Base-by-base conservation (phyloP, 176 grass and related monocot genomes). In the Metroxylon sagu region DNA sequence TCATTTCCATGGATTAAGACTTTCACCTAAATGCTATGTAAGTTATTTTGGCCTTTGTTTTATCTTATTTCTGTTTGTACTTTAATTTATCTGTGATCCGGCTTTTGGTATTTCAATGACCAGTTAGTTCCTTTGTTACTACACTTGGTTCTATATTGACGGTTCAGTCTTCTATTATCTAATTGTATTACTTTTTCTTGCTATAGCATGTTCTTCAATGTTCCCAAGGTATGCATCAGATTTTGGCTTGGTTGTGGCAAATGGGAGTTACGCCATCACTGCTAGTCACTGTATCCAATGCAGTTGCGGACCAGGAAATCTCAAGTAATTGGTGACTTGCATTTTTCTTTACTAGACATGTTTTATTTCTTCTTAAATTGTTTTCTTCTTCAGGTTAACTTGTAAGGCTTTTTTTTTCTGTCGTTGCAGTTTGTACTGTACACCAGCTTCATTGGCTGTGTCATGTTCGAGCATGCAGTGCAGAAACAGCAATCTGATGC, bases 401-500 rank as follows among this genome's bases (percentile, higher is more conserved):
- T 57, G 8, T 35, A 12, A 43, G 35, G 10, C 35, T 43, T 2
- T 43, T 1, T 10, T 12, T 43, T 43, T 43, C 10, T 23, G 21
- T 23, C 21, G 3, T 43, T 8, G 18, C 73, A 89, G 93, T 67
- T 81, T 98, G 63, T 98, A 98, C 81, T 98, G 93, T 70, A 81
- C 79, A 15, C 82, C 94, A 8, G 53, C 94, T 52, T 79, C 85
- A 30, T 52, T 92, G 19, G 69, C 94, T 6, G 82, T 61, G 25
- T 89, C 88, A 6, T 98, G 94, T 16, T 71, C 88, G n/a, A 92
- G 77, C 74, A 92, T 91, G 82, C 88, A 93, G 51, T 98, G 94
- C 10, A 66, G 60, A 39, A 89, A 83, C 31, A 89, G 88, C 79
- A 93, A 78, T 65, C 72, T 86, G 61, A 71, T 98, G 57, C 78